Conservation (phyloP, 805 yeast genomes). For the Pichia membranifaciens region DNA sequence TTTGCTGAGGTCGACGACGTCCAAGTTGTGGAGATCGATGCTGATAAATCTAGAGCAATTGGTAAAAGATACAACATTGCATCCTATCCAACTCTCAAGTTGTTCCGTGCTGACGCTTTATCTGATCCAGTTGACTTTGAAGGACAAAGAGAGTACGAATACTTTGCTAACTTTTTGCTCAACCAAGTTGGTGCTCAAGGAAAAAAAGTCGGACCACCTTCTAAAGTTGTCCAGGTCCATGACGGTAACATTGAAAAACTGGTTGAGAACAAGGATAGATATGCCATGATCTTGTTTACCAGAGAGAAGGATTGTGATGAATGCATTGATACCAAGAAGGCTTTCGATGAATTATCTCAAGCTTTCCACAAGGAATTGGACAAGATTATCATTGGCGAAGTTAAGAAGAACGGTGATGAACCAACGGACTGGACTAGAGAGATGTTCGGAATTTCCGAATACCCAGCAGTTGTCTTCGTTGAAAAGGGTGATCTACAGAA, state of each 20-base stretch:
- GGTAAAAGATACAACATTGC: slow-evolving; percentile 45
- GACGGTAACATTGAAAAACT: slow-evolving; percentile 26
- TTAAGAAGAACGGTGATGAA: slow-evolving; percentile 41
- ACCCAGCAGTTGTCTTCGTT: slow-evolving; percentile 54
- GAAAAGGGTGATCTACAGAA: slow-evolving; percentile 32
- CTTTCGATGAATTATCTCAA: slow-evolving; percentile 45
- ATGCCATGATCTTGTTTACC: slow-evolving; percentile 49
- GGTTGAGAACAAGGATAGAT: slow-evolving; percentile 32
- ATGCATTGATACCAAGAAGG: slow-evolving; percentile 49
- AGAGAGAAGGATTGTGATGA: slow-evolving; percentile 36
- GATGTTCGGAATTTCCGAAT: slow-evolving; percentile 37
- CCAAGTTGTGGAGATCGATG: slow-evolving; percentile 47
- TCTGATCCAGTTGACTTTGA: slow-evolving; percentile 48
- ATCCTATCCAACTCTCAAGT: slow-evolving; percentile 61
- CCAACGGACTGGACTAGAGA: slow-evolving; percentile 38
- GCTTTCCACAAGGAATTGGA: slow-evolving; percentile 37
- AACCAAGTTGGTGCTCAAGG: slow-evolving; percentile 30
- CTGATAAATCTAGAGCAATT: slow-evolving; percentile 49
- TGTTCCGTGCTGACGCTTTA: slow-evolving; percentile 45
- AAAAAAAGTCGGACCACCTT: slow-evolving; percentile 13
- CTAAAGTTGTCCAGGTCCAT: slow-evolving; percentile 23
- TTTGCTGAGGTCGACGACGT: slow-evolving; percentile 19
- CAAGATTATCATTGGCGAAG: slow-evolving; percentile 38
- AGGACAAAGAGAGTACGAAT: slow-evolving; percentile 47
- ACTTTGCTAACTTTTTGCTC: slow-evolving; percentile 45